These are phyloP conservation scores for Fusarium tricinctum DNA, from an alignment of 2,329 filamentous ascomycete genomes.

Conservation along the genomic window DNA sequence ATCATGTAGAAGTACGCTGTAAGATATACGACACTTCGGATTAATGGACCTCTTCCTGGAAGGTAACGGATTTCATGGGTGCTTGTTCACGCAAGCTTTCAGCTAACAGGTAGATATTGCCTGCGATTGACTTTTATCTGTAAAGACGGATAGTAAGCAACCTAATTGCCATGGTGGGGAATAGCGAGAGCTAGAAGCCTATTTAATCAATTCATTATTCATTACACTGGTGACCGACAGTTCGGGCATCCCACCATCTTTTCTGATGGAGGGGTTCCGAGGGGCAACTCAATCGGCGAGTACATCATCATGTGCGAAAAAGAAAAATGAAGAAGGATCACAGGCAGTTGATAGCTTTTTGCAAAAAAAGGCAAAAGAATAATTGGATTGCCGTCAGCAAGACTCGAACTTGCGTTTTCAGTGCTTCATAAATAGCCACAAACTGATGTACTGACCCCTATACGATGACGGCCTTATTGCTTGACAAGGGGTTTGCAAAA, in stretches of 20 bases:
- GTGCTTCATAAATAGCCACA: slow-evolving; percentile 37
- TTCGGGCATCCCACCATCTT: neutral
- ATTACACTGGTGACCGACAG: neutral
- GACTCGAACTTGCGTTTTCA: slow-evolving; percentile 48
- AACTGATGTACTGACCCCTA: slow-evolving; percentile 48
- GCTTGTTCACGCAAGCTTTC: neutral
- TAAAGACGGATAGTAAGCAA: neutral
- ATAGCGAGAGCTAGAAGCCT: no score
- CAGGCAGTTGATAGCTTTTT: neutral
- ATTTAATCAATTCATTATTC: no score
- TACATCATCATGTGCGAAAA: neutral
- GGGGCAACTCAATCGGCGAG: neutral
- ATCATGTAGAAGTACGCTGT: no score
- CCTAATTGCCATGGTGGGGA: no score
- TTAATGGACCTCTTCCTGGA: no score
- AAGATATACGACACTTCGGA: no score
- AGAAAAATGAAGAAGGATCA: neutral
- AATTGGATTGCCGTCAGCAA: slow-evolving; percentile 38
- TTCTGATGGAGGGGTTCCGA: slow-evolving; percentile 15
- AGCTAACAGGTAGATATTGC: neutral
- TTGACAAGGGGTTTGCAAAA: slow-evolving; percentile 1
- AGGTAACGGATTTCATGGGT: no score
- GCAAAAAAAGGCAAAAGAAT: slow-evolving; percentile 18
- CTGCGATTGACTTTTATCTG: neutral
- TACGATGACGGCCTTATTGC: slow-evolving; percentile 43